Evolutionary conservation across 83 land plant species (phyloP).

Genomic region (Thuja plicata): DNA sequence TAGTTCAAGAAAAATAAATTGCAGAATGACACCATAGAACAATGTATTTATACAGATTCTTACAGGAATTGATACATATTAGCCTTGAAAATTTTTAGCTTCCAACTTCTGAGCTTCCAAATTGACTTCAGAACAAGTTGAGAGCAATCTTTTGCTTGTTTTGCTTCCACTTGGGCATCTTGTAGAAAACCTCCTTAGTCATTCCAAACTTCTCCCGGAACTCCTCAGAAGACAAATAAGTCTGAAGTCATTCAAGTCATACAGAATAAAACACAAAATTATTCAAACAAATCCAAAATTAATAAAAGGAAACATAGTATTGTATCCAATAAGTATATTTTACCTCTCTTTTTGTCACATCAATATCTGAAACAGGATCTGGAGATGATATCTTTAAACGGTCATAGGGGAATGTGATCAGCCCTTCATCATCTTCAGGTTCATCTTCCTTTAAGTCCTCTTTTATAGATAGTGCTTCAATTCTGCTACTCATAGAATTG

Average conservation of each 20-base stretch:
- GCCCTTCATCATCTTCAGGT: conserved; percentile 78
- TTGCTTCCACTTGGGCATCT: conserved; percentile 96
- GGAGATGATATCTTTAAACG: conserved; percentile 66
- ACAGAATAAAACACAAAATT: background rate
- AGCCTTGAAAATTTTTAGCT: background rate
- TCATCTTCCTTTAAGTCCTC: conserved; percentile 78
- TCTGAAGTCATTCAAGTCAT: conserved; percentile 39
- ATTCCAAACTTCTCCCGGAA: conserved; percentile 89
- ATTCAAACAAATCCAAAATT: background rate
- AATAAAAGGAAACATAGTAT: background rate
- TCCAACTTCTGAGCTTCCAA: background rate
- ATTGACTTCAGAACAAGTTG: conserved; percentile 60
- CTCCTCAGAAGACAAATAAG: conserved; percentile 77
- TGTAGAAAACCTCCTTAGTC: conserved; percentile 72
- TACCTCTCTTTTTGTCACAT: conserved; percentile 97
- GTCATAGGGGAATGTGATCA: conserved; percentile 72
- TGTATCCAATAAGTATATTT: background rate
- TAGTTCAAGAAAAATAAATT: conserved; percentile 4
- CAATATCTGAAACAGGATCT: conserved; percentile 79
- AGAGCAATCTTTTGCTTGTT: conserved; percentile 78
- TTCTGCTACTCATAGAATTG: conserved; percentile 40
- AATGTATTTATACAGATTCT: conserved; percentile 12
- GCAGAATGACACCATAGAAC: background rate
- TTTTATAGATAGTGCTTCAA: conserved; percentile 51
- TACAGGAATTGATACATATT: conserved; percentile 14